Conservation (phyloP, 2,329 filamentous ascomycete species). For the Cordyceps cateniannulata region DNA sequence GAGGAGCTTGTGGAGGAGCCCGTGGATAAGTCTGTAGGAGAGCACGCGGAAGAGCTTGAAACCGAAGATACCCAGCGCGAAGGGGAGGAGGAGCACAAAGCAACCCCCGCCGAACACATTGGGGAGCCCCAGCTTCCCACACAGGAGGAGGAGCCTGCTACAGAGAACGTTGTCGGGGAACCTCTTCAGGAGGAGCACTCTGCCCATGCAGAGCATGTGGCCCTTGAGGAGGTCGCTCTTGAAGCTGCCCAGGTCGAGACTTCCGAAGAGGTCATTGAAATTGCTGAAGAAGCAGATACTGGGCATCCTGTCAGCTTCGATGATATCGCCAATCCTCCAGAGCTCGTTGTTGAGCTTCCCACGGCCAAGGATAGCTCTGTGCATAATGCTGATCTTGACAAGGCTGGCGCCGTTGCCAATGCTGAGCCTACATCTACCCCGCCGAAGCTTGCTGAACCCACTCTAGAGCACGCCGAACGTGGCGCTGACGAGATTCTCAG, state of each 20-base stretch:
- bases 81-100: conserved; percentile 10
- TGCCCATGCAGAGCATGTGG: not conserved
- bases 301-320: not conserved
- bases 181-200: not conserved
- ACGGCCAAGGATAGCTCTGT: not conserved
- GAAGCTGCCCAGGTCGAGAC: conserved; percentile 15
- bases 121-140: conserved; percentile 3
- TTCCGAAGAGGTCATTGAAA: conserved; percentile 11
- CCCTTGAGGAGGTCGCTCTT: conserved; percentile 9
- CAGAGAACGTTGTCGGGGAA: not conserved
- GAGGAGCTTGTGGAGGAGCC: conserved; percentile 14
- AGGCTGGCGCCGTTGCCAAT: not conserved
- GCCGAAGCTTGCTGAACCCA: not conserved
- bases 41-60: conserved; percentile 15
- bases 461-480: not conserved
- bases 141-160: conserved; percentile 6
- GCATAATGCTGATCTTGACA: not conserved
- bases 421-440: not conserved
- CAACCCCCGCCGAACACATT: not conserved
- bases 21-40: conserved; percentile 13
- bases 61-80: conserved; percentile 12
- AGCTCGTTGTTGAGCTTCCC: not conserved
- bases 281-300: conserved; percentile 11
- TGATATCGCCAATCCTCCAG: not conserved
- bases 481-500: not conserved